Conservation (phyloP, 2,329 filamentous ascomycete genomes). For the Aspergillus flavus region DNA sequence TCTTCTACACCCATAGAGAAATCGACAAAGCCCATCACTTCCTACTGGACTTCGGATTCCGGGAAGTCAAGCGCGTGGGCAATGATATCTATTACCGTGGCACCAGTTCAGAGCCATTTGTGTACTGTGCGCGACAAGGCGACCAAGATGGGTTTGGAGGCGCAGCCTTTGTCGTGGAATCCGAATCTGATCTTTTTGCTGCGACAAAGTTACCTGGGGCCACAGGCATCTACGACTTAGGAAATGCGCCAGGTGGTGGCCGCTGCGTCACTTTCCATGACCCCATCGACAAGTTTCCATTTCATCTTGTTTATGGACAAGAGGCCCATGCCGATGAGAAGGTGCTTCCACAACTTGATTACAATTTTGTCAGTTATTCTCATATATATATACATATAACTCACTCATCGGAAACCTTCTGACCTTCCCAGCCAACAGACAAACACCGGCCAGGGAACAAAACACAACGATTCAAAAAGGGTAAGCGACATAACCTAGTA, state of each 20-base stretch:
- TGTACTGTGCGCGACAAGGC: conserved; percentile 18
- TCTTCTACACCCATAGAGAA: conserved; percentile 23
- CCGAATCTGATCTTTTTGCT: no score
- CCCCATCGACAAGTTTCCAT: conserved; percentile 37
- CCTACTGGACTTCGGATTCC: conserved; percentile 20
- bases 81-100: conserved; percentile 20
- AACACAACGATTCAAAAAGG: conserved; percentile 18
- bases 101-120: conserved; percentile 19
- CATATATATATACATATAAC: no score
- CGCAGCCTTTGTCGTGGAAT: no score
- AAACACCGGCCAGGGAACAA: conserved; percentile 20
- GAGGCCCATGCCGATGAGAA: conserved; percentile 13
- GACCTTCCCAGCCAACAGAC: conserved; percentile 11
- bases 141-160: neutral
- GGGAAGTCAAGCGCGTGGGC: conserved; percentile 14
- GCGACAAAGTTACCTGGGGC: no score
- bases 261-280: conserved; percentile 37
- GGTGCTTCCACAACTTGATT: conserved; percentile 13
- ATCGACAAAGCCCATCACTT: conserved; percentile 19
- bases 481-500: neutral
- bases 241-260: conserved; percentile 37
- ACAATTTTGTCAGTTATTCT: conserved; percentile 18
- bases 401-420: no score
- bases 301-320: conserved; percentile 41
- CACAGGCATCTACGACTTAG: no score